Conservation (phyloP, 1,284 basidiomycete genomes). For the Puccinia hordei region DNA sequence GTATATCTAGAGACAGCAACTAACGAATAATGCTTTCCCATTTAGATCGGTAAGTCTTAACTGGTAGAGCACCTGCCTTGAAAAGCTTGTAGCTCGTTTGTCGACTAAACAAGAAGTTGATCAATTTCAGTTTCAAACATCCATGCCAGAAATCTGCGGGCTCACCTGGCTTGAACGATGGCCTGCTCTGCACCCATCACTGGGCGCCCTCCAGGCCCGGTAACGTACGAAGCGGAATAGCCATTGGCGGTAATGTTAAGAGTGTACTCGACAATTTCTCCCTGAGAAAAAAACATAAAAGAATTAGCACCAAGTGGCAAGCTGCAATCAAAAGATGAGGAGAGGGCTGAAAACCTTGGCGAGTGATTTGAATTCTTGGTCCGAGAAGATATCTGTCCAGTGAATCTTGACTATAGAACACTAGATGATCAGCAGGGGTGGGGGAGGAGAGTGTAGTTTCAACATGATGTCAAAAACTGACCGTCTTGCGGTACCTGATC, state of each 20-base stretch:
- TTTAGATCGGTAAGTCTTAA: slow-evolving; percentile 50
- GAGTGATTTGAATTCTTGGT: slow-evolving; percentile 50
- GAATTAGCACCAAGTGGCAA: no score
- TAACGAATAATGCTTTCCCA: slow-evolving; percentile 44
- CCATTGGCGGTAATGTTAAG: slow-evolving; percentile 50
- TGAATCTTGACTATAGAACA: slow-evolving; percentile 43
- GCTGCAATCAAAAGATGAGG: no score
- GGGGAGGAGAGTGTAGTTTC: not conserved
- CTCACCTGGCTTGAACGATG: slow-evolving; percentile 50
- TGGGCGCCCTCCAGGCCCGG: slow-evolving; percentile 44
- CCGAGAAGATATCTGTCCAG: slow-evolving; percentile 50
- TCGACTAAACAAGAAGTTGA: slow-evolving; percentile 19
- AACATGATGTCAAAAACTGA: not conserved
- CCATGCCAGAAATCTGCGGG: not conserved
- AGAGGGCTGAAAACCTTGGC: slow-evolving; percentile 29
- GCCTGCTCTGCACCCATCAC: slow-evolving; percentile 50
- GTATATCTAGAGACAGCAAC: not conserved
- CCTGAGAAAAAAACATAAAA: slow-evolving; percentile 22
- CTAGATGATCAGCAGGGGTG: not conserved
- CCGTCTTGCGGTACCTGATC: slow-evolving; percentile 47
- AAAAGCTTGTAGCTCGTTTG: slow-evolving; percentile 51
- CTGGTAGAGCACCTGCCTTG: slow-evolving; percentile 49
- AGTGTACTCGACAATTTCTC: slow-evolving; percentile 49
- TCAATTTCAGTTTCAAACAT: not conserved
- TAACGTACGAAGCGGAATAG: slow-evolving; percentile 47